phyloP scores from a whole-genome alignment of 306 rosid species.

The Fragaria nilgerrensis region DNA sequence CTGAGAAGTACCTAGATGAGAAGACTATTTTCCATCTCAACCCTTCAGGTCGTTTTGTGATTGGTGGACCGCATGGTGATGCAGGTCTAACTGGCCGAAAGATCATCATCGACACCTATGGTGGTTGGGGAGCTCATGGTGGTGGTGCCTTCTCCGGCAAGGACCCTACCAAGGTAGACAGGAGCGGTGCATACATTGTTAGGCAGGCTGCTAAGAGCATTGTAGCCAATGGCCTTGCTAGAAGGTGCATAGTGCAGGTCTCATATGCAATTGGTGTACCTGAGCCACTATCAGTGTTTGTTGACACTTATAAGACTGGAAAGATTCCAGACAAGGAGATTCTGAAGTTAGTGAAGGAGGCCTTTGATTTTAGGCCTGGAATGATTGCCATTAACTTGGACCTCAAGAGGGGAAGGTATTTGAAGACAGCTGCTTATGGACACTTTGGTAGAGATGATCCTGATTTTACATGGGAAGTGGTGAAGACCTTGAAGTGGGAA shows the following conservation, averaged over 20 bases:
- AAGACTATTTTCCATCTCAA: constrained; percentile 65
- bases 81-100: constrained; percentile 66
- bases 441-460: constrained; percentile 66
- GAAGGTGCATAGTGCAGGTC: constrained; percentile 64
- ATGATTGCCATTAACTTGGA: constrained; percentile 56
- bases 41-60: constrained; percentile 65
- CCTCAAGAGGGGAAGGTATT: constrained; percentile 63
- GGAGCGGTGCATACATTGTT: constrained; percentile 64
- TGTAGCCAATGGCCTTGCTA: constrained; percentile 59
- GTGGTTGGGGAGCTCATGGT: constrained; percentile 81
- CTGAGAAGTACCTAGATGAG: constrained; percentile 62
- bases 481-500: constrained; percentile 57
- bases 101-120: constrained; percentile 60
- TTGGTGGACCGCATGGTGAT: constrained; percentile 72
- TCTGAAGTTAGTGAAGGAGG: constrained; percentile 55
- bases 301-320: constrained; percentile 53
- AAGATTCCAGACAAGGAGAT: constrained; percentile 65
- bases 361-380: constrained; percentile 66
- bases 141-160: constrained; percentile 72
- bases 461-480: constrained; percentile 67
- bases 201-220: constrained; percentile 72
- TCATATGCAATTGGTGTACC: constrained; percentile 69
- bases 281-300: constrained; percentile 58
- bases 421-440: constrained; percentile 70
- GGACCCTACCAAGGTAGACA: constrained; percentile 65